A percentile compares a stretch with the other conserved stretches of the same genome.
These are phyloP conservation scores for Pseudopyricularia cyperi DNA, from an alignment of 2,329 filamentous ascomycete genomes.

Conservation along the genomic window DNA sequence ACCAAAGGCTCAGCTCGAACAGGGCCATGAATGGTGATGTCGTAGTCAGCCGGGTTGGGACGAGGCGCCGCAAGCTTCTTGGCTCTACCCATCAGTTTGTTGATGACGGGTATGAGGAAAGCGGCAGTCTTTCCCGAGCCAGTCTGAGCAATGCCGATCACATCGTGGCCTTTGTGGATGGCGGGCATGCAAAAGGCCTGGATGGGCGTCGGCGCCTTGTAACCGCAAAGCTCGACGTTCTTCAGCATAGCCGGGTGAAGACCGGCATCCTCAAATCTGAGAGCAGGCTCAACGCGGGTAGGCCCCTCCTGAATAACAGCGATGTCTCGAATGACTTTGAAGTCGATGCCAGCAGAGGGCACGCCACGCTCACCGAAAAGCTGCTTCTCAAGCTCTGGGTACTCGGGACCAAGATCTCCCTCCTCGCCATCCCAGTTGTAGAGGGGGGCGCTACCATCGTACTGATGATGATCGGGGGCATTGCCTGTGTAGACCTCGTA, in stretches of 20 bases:
- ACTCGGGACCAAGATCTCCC: constrained; percentile 69
- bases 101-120: constrained; percentile 79
- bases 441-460: constrained; percentile 43
- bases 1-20: constrained; percentile 78
- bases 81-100: constrained; percentile 88
- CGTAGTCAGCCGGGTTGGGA: constrained; percentile 48
- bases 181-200: constrained; percentile 77
- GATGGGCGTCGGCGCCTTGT: constrained; percentile 67
- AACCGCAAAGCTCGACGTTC: constrained; percentile 64
- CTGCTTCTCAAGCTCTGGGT: constrained; percentile 56
- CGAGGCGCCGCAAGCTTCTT: constrained; percentile 73
- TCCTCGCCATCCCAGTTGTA: constrained; percentile 81
- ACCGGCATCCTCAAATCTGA: constrained; percentile 59
- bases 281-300: constrained; percentile 33
- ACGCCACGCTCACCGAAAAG: constrained; percentile 53
- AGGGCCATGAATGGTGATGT: constrained; percentile 26
- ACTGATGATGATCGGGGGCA: constrained; percentile 15
- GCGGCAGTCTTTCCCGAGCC: constrained; percentile 95
- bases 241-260: constrained; percentile 72
- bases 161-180: constrained; percentile 61
- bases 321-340: constrained; percentile 44
- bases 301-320: constrained; percentile 44
- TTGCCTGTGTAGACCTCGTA: constrained; percentile 24
- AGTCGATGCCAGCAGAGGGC: constrained; percentile 42
- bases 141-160: constrained; percentile 86